Evolutionary conservation across 2,329 filamentous ascomycete genomes (phyloP).

Genomic region (Calonectria pseudoturangicola): DNA sequence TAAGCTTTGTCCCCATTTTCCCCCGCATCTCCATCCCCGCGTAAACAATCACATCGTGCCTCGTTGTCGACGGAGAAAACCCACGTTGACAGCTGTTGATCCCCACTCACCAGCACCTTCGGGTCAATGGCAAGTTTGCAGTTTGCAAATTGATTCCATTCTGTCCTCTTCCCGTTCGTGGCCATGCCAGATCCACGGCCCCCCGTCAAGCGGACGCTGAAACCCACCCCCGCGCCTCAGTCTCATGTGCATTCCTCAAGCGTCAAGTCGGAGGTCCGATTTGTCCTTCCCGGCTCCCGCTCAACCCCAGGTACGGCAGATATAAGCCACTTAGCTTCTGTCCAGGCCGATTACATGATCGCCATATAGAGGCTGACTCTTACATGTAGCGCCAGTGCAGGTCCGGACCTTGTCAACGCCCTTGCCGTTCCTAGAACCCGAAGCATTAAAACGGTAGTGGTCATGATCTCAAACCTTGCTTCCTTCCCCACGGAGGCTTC

Average conservation of each 20-base stretch:
- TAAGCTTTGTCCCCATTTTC: not conserved
- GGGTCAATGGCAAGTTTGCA: constrained; percentile 15
- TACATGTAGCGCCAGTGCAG: constrained; percentile 49
- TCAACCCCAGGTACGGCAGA: constrained; percentile 52
- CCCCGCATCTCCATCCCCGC: constrained; percentile 18
- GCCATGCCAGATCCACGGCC: constrained; percentile 49
- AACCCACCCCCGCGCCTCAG: constrained; percentile 50
- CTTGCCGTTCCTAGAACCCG: constrained; percentile 61
- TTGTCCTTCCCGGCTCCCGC: constrained; percentile 54
- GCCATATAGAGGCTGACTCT: constrained; percentile 22
- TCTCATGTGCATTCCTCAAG: constrained; percentile 53
- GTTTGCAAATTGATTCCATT: not conserved
- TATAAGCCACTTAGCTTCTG: not conserved
- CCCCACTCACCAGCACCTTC: not conserved
- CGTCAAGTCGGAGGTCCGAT: constrained; percentile 55
- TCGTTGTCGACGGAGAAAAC: not conserved
- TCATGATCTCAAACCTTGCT: constrained; percentile 37
- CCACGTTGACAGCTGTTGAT: constrained; percentile 16
- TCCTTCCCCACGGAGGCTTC: constrained; percentile 4
- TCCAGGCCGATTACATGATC: not conserved
- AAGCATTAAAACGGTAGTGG: constrained; percentile 44
- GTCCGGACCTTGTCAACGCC: constrained; percentile 55
- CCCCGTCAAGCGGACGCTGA: constrained; percentile 51
- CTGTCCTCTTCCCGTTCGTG: not conserved
- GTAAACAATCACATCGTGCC: not conserved